Evolutionary conservation across 2,329 filamentous ascomycete species (phyloP), one percentile per base, ranked within the genome.

Genomic region (Cladosporium austrohemisphaericum): DNA sequence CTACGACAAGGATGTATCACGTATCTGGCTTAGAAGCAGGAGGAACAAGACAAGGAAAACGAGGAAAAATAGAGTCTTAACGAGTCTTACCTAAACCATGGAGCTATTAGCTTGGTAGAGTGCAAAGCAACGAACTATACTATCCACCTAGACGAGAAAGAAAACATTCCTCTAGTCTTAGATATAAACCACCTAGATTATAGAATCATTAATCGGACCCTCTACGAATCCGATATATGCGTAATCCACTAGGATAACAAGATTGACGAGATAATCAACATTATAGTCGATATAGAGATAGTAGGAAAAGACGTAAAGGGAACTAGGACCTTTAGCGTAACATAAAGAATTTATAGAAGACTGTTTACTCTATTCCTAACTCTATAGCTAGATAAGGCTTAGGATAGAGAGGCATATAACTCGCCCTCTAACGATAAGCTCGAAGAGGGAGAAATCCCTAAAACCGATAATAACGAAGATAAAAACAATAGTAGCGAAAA

Each of bases 391-490:
- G 11, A 33, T 33, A 33, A n/a, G n/a, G n/a, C n/a, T 11, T 31
- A 13, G 14, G 4, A 31, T 31, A 31, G 10, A 4, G 10, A 13
- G 14, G 14, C 14, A 31, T n/a, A 13, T 31, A 5, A 4, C 14
- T 13, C 4, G 10, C 14, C 11, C 28, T 31, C 28, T 31, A n/a
- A 32, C n/a, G 25, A 31, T 54, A 35, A 41, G 36, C 29, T 20
- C 41, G 50, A 29, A 25, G 41, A 16, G n/a, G 13, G 32, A 20
- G 32, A 44, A 51, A 53, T 51, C 35, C 32, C 36, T 26, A 35
- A 41, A 6, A 13, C n/a, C 14, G n/a, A 25, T 16, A n/a, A n/a
- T n/a, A n/a, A n/a, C n/a, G n/a, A 41, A 41, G 26, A n/a, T 9
- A n/a, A n/a, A 23, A 25, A 32, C 20, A 13, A n/a, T 31, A 19